Conservation (phyloP, 192 early-diverging fungal genomes). For the Coemansia sp. region DNA sequence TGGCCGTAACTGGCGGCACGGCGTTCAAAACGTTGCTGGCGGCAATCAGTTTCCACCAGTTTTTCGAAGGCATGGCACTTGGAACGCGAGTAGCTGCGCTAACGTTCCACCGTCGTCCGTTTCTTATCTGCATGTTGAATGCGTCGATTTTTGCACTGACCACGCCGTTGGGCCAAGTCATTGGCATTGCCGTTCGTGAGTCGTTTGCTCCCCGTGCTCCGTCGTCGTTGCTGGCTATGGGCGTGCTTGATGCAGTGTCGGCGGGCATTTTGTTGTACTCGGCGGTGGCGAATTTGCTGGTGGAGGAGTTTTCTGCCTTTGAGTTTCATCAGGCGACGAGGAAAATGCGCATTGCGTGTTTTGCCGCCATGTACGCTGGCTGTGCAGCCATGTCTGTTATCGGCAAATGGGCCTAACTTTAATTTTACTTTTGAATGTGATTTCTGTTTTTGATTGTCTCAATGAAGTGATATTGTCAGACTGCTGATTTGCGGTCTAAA, state of each 20-base stretch:
- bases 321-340: constrained; percentile 50
- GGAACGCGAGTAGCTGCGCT: constrained; percentile 70
- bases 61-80: constrained; percentile 77
- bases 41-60: constrained; percentile 74
- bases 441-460: no score
- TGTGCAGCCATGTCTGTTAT: constrained; percentile 77
- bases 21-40: constrained; percentile 63
- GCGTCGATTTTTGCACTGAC: constrained; percentile 67
- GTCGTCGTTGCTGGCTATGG: constrained; percentile 64
- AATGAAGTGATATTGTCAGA: no score
- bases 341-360: constrained; percentile 49
- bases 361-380: constrained; percentile 67
- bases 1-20: constrained; percentile 57
- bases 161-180: constrained; percentile 77
- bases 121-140: constrained; percentile 57
- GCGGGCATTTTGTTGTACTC: constrained; percentile 83
- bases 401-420: constrained; percentile 68
- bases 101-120: constrained; percentile 19
- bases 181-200: constrained; percentile 72
- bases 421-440: no score
- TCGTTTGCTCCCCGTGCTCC: constrained; percentile 60
- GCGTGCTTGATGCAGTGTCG: constrained; percentile 75
- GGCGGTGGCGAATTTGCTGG: constrained; percentile 72
- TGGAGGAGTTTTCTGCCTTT: constrained; percentile 63
- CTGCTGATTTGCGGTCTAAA: no score